Conservation (phyloP, 2,329 filamentous ascomycete genomes). For the Fusarium mundagurra region DNA sequence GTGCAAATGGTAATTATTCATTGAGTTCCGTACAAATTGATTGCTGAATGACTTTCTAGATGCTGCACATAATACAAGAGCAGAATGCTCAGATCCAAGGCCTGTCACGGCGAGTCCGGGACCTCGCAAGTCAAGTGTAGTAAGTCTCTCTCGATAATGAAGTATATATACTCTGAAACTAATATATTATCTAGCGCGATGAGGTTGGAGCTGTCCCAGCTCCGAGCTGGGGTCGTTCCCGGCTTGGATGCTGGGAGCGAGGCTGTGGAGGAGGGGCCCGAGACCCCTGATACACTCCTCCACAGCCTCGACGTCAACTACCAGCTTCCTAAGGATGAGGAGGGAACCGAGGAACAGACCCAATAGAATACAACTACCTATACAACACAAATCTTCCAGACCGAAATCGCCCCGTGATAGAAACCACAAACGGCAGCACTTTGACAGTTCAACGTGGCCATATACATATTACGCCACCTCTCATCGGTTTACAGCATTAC, state of each 20-base stretch:
- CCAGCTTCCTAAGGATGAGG: not conserved
- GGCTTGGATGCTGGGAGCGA: not conserved
- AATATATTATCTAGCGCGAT: not conserved
- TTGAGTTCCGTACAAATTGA: accelerated
- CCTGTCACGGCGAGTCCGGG: too few species aligned
- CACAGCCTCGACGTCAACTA: not conserved
- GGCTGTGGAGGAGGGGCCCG: not conserved
- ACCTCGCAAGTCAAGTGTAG: not conserved
- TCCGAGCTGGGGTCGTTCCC: not conserved
- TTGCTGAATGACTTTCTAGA: not conserved
- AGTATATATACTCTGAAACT: not conserved
- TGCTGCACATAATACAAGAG: not conserved
- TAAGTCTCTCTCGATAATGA: not conserved
- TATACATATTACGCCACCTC: not conserved
- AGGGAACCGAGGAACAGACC: not conserved
- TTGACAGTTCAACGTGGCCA: not conserved
- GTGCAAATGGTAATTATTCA: not conserved
- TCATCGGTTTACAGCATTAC: not conserved
- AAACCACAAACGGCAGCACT: not conserved
- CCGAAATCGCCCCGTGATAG: not conserved
- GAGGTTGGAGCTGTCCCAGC: not conserved
- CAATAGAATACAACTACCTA: not conserved
- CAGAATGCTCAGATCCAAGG: not conserved
- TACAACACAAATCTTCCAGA: not conserved
- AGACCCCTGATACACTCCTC: not conserved